These are phyloP conservation scores for Arabidopsis lyrata DNA, from an alignment of 441 rosid genomes.

Conservation along the genomic window DNA sequence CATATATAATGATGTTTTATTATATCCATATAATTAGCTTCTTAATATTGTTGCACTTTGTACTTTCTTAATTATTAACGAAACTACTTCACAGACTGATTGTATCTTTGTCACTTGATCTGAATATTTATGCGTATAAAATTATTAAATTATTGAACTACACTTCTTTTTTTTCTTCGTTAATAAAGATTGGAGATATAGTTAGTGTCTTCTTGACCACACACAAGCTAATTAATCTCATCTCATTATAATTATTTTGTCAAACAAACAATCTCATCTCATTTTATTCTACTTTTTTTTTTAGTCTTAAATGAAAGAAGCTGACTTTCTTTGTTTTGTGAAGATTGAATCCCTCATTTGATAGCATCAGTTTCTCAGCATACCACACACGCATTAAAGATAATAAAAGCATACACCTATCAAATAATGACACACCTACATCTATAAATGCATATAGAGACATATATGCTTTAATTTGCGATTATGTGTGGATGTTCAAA, in stretches of 20 bases:
- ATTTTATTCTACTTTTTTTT: not conserved
- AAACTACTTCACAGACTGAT: slow-evolving; percentile 5
- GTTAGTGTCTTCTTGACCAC: slow-evolving; percentile 20
- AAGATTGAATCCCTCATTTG: not conserved
- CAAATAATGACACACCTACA: slow-evolving; percentile 19
- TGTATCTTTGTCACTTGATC: not conserved
- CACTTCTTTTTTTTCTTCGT: not conserved
- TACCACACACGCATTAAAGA: slow-evolving; percentile 22
- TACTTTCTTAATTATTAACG: slow-evolving; percentile 8
- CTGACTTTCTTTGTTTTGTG: slow-evolving; percentile 28
- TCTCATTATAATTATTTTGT: not conserved
- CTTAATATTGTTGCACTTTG: not conserved
- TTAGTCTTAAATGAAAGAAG: slow-evolving; percentile 29
- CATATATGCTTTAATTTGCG: slow-evolving; percentile 1
- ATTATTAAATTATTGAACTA: not conserved
- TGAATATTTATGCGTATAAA: not conserved
- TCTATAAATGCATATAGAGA: slow-evolving; percentile 12
- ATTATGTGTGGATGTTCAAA: slow-evolving; percentile 37
- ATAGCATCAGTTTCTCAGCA: slow-evolving; percentile 28
- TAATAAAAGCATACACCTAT: slow-evolving; percentile 34
- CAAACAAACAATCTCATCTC: no score
- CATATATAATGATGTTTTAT: not conserved
- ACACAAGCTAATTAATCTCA: slow-evolving; percentile 6
- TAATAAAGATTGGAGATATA: not conserved
- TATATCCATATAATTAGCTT: not conserved